These are phyloP conservation scores for Graphilbum ipis-grandicollis DNA, from an alignment of 2,329 filamentous ascomycete genomes.

Conservation along the genomic window DNA sequence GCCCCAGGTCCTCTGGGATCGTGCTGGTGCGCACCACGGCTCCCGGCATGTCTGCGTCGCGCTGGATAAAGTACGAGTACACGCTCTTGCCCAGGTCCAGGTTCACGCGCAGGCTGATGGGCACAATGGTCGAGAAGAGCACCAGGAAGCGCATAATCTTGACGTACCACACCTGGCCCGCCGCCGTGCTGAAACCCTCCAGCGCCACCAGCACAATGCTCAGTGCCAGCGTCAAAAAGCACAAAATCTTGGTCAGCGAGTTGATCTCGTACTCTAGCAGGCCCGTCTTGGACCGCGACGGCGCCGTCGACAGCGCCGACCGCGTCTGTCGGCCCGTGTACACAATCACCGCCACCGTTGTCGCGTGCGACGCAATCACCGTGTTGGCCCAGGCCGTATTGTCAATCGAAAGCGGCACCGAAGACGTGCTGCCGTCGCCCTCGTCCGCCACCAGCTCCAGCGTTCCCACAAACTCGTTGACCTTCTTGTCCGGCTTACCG, in stretches of 20 bases:
- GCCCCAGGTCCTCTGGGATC: slow-evolving; percentile 87
- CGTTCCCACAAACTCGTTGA: slow-evolving; percentile 90
- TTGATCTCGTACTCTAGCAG: slow-evolving; percentile 94
- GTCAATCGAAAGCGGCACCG: slow-evolving; percentile 71
- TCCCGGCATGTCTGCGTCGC: slow-evolving; percentile 74
- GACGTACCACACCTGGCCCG: slow-evolving; percentile 69
- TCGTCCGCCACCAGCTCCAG: slow-evolving; percentile 46
- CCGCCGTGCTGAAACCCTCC: slow-evolving; percentile 56
- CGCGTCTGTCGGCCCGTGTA: slow-evolving; percentile 92
- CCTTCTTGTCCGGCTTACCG: slow-evolving; percentile 79
- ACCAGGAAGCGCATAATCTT: slow-evolving; percentile 97
- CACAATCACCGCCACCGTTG: slow-evolving; percentile 73
- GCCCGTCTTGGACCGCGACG: slow-evolving; percentile 85
- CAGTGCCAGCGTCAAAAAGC: slow-evolving; percentile 67
- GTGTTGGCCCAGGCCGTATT: slow-evolving; percentile 99
- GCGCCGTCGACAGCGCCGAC: slow-evolving; percentile 80
- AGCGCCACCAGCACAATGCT: slow-evolving; percentile 80
- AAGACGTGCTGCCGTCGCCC: background rate
- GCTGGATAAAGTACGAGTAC: slow-evolving; percentile 90
- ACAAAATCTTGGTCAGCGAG: slow-evolving; percentile 88
- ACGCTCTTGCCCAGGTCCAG: slow-evolving; percentile 93
- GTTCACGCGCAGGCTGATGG: slow-evolving; percentile 90
- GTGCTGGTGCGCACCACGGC: slow-evolving; percentile 93
- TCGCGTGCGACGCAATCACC: slow-evolving; percentile 82
- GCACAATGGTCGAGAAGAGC: slow-evolving; percentile 96